phyloP scores from a whole-genome alignment of 371 early-diverging fungal genomes.

The Synchytrium microbalum region DNA sequence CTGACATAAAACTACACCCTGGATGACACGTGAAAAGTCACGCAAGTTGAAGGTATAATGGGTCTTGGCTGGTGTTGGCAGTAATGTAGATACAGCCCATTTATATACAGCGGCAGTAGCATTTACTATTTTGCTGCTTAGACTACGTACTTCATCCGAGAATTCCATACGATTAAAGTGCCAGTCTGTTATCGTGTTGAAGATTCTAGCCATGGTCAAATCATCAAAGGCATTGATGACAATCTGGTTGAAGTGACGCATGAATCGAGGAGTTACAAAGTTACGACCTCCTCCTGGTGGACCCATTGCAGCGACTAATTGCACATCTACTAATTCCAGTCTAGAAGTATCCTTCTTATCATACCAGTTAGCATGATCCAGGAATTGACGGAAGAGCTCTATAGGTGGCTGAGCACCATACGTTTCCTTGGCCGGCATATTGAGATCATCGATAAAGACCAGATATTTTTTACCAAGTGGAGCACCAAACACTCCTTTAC shows the following conservation, averaged over 20 bases:
- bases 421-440: constrained; percentile 50
- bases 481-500: constrained; percentile 50
- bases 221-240: constrained; percentile 50
- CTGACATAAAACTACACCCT: constrained; percentile 39
- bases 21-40: constrained; percentile 45
- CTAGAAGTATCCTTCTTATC: constrained; percentile 48
- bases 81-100: constrained; percentile 39
- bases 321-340: constrained; percentile 45
- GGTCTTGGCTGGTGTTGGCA: constrained; percentile 52
- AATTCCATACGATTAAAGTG: constrained; percentile 45
- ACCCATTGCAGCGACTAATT: constrained; percentile 46
- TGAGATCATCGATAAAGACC: constrained; percentile 51
- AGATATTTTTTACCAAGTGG: constrained; percentile 39
- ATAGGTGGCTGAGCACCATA: constrained; percentile 56
- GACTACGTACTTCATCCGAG: constrained; percentile 28
- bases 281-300: constrained; percentile 49
- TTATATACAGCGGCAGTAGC: constrained; percentile 39
- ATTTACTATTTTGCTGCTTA: constrained; percentile 29
- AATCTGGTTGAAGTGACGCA: constrained; percentile 50
- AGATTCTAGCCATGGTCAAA: constrained; percentile 40
- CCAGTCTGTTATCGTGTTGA: constrained; percentile 44
- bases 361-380: constrained; percentile 55
- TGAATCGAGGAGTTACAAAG: constrained; percentile 43
- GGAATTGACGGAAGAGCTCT: constrained; percentile 48
- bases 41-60: constrained; percentile 54